phyloP scores from a whole-genome alignment of 1,139 yeast species.

The Debaryomyces singareniensis region DNA sequence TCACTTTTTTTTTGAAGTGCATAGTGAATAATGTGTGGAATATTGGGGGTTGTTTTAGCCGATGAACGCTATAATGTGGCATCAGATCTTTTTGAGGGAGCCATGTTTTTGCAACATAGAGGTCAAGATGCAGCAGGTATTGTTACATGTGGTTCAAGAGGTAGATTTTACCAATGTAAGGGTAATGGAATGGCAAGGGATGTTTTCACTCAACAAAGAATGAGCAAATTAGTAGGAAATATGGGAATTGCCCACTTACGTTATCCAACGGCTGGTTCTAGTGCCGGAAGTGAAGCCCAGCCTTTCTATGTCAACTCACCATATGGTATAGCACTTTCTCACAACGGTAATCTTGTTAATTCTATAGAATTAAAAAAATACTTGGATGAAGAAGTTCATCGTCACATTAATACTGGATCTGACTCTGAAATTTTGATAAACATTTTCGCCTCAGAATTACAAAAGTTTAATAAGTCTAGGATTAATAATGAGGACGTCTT shows the following conservation, averaged over 20 bases:
- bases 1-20: too few relatives aligned
- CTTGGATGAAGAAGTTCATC: slow-evolving; percentile 89
- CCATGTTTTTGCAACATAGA: slow-evolving; percentile 90
- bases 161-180: slow-evolving; percentile 92
- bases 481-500: slow-evolving; percentile 88
- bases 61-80: slow-evolving; percentile 72
- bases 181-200: slow-evolving; percentile 99
- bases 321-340: slow-evolving; percentile 84
- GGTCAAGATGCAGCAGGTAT: slow-evolving; percentile 99
- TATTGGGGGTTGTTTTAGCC: slow-evolving; percentile 80
- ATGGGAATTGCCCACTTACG: slow-evolving; percentile 95
- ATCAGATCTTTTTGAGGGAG: slow-evolving; percentile 87
- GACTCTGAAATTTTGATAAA: slow-evolving; percentile 89
- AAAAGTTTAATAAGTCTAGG: slow-evolving; percentile 86
- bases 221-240: slow-evolving; percentile 77
- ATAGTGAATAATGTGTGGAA: slow-evolving; percentile 98
- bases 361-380: slow-evolving; percentile 69
- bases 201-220: slow-evolving; percentile 80
- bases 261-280: slow-evolving; percentile 98
- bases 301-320: slow-evolving; percentile 98
- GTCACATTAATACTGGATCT: slow-evolving; percentile 95
- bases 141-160: slow-evolving; percentile 90
- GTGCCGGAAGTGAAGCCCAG: slow-evolving; percentile 96
- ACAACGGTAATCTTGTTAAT: slow-evolving; percentile 92
- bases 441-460: slow-evolving; percentile 86